A percentile compares a stretch with the other conserved stretches of the same genome.
Conservation (phyloP, 441 rosid genomes). For the Mallotus repandus region DNA sequence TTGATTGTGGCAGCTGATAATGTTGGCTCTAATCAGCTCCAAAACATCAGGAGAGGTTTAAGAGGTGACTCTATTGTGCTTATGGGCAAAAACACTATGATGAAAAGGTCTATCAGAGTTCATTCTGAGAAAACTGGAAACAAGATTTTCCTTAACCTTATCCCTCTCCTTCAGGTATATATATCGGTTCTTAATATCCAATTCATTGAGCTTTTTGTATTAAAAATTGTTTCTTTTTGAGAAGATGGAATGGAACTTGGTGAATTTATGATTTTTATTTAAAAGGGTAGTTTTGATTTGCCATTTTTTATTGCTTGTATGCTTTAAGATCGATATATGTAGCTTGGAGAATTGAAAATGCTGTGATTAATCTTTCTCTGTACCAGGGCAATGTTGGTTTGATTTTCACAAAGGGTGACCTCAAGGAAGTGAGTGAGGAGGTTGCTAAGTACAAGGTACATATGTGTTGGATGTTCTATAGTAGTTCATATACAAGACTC, state of each 20-base stretch:
- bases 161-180: slow-evolving; percentile 80
- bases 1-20: slow-evolving; percentile 84
- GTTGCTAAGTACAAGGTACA: slow-evolving; percentile 88
- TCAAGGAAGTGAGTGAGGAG: slow-evolving; percentile 92
- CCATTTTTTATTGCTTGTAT: not conserved
- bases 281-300: not conserved
- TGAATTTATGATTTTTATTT: no score
- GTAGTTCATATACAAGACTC: not conserved
- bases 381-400: slow-evolving; percentile 83
- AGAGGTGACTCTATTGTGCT: slow-evolving; percentile 83
- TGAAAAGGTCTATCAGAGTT: slow-evolving; percentile 81
- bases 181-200: not conserved
- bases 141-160: slow-evolving; percentile 47
- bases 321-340: not conserved
- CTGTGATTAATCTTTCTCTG: not conserved
- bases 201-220: not conserved
- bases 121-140: slow-evolving; percentile 83
- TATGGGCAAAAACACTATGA: slow-evolving; percentile 98
- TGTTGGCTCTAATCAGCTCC: slow-evolving; percentile 93
- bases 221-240: no score
- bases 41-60: slow-evolving; percentile 75
- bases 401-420: slow-evolving; percentile 85
- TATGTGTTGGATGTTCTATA: not conserved
- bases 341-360: not conserved
- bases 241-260: no score